Base-by-base conservation (phyloP, 768 basidiomycete genomes). In the Rubroboletus pulcherrimus region DNA sequence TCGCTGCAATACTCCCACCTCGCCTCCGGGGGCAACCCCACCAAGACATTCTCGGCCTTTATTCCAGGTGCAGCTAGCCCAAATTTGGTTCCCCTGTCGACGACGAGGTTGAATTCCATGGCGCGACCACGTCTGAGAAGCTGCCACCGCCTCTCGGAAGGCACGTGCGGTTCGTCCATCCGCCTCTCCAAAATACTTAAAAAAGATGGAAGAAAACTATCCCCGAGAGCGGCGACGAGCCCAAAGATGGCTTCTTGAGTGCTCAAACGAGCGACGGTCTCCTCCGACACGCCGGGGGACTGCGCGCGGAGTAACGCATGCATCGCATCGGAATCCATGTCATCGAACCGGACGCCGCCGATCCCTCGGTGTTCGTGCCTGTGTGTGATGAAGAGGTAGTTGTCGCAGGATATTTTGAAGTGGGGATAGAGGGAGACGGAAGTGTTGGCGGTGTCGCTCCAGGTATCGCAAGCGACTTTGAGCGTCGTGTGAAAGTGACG, bases 1-100 rank as follows among this genome's bases (percentile, higher is more conserved):
- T 84, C 80, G 35, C 77, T 76, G 65, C 77, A 76, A 65, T 89
- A 89, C 67, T 88, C 87, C 85, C 85, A 87, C 52, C 85, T 70
- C 33, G 84, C 83, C 14, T 78, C 80, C 63, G 85, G 79, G 1
- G 86, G 86, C 59, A 89, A 70, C 60, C 78, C 81, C 75, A 86
- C 81, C 49, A 87, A 70, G 50, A 88, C 82, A 61, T 82, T 85
- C 71, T 89, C 86, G 11, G 82, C 77, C 31, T 81, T 71, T 34
- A 84, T 75, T 9, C 83, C 82, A 5, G 84, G 86, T 15, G 82
- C 81, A 55, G 72, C 73, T 47, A 87, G 72, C 10, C 83, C 84
- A 57, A 85, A 87, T 66, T 83, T 85, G 17, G 86, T 86, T 5
- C 85, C 87, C 39, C 86, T 74, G 64, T 87, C 85, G 63, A 81